These are phyloP conservation scores for Penicillium sp. DNA, from an alignment of 2,329 filamentous ascomycete species.

Conservation along the genomic window DNA sequence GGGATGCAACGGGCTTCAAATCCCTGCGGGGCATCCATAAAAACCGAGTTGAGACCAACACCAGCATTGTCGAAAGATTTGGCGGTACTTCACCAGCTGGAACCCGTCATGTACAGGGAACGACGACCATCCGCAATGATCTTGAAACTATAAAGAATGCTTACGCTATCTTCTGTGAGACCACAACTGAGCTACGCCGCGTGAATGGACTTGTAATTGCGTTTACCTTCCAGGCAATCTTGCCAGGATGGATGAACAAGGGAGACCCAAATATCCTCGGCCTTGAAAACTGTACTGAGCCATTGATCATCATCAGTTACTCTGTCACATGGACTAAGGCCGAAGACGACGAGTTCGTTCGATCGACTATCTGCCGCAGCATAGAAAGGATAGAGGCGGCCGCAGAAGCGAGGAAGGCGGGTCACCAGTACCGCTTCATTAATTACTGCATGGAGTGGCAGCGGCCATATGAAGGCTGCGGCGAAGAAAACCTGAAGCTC, in stretches of 20 bases:
- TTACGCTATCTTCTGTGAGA: constrained; percentile 9
- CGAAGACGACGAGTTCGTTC: constrained; percentile 9
- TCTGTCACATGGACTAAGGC: constrained; percentile 6
- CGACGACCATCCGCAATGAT: constrained; percentile 8
- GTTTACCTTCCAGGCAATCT: constrained; percentile 8
- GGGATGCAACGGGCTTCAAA: constrained; percentile 11
- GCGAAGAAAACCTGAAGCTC: constrained; percentile 33
- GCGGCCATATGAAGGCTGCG: constrained; percentile 30
- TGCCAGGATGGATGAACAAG: constrained; percentile 10
- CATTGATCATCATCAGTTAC: constrained; percentile 10
- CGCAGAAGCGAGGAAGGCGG: constrained; percentile 4
- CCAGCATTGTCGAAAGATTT: constrained; percentile 6
- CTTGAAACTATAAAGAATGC: constrained; percentile 7
- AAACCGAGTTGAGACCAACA: constrained; percentile 10
- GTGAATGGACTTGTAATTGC: constrained; percentile 4
- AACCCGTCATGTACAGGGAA: constrained; percentile 7
- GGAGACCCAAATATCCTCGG: constrained; percentile 7
- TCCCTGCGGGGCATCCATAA: constrained; percentile 5
- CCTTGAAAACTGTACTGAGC: constrained; percentile 9
- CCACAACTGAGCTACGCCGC: constrained; percentile 2
- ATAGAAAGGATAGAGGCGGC: constrained; percentile 7
- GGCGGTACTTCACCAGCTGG: constrained; percentile 1
- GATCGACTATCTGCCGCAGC: constrained; percentile 5
- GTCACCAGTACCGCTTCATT: constrained; percentile 8
- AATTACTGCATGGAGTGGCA: constrained; percentile 12